These are phyloP conservation scores for Leccinum barrowsii DNA, from an alignment of 768 basidiomycete genomes.

Conservation along the genomic window DNA sequence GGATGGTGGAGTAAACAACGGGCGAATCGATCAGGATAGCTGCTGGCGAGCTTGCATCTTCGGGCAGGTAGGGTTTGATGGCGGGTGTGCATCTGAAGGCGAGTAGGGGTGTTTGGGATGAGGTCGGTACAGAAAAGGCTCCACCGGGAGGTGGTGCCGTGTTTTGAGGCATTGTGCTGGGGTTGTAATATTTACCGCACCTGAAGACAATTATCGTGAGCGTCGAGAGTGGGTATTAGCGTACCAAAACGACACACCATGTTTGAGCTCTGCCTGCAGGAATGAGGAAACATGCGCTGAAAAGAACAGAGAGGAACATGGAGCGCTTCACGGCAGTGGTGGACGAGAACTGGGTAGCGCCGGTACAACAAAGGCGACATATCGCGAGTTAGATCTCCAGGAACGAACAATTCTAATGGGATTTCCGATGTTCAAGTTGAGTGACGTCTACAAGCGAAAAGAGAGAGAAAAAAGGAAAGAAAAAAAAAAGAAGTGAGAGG, in stretches of 20 bases:
- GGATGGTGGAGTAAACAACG: conserved; percentile 43
- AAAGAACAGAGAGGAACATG: conserved; percentile 9
- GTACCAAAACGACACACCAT: conserved; percentile 19
- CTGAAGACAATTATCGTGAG: conserved; percentile 5
- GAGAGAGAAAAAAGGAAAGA: too few species aligned
- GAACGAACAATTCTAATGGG: too few species aligned
- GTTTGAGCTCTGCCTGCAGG: conserved; percentile 22
- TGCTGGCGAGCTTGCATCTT: conserved; percentile 41
- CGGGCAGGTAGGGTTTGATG: conserved; percentile 54
- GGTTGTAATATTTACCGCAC: conserved; percentile 53
- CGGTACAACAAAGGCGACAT: background rate
- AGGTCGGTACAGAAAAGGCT: conserved; percentile 38
- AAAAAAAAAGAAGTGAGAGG: too few species aligned
- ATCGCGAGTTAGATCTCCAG: too few species aligned
- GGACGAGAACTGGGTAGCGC: too few species aligned
- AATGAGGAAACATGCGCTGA: conserved; percentile 13
- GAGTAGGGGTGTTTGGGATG: conserved; percentile 41
- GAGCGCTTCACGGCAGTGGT: conserved; percentile 6
- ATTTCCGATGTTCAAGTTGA: too few species aligned
- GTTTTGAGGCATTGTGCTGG: conserved; percentile 32
- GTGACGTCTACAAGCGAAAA: too few species aligned
- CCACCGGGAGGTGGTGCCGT: conserved; percentile 46
- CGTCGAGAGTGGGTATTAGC: background rate
- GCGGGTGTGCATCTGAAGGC: conserved; percentile 58
- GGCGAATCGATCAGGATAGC: conserved; percentile 53